Conservation (phyloP, 192 early-diverging fungal genomes). For the Dimargaris verticillata region DNA sequence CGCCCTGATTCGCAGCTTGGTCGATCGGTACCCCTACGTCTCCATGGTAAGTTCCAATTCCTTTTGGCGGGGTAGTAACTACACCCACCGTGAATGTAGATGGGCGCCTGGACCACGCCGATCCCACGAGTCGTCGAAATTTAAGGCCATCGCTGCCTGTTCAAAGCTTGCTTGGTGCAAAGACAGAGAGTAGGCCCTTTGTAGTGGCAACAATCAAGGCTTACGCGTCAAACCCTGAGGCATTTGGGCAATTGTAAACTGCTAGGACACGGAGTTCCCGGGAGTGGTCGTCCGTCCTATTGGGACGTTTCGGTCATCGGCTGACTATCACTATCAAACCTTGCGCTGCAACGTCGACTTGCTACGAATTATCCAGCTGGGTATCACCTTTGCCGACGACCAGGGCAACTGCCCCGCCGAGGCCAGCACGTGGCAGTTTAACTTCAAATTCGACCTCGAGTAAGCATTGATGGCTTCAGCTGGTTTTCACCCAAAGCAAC, state of each 20-base stretch:
- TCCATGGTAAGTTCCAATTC: constrained; percentile 63
- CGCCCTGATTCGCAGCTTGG: constrained; percentile 62
- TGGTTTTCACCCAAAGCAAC: too few relatives aligned
- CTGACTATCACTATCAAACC: constrained; percentile 97
- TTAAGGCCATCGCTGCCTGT: background rate
- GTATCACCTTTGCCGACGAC: constrained; percentile 84
- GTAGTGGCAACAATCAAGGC: background rate
- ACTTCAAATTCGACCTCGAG: constrained; percentile 91
- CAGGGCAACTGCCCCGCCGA: constrained; percentile 70
- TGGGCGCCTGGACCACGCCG: background rate
- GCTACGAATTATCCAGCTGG: constrained; percentile 94
- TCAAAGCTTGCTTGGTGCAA: background rate
- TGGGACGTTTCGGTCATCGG: constrained; percentile 83
- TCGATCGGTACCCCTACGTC: constrained; percentile 84
- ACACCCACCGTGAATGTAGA: background rate
- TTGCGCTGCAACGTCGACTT: constrained; percentile 95
- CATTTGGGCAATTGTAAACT: background rate
- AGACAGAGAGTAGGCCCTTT: background rate
- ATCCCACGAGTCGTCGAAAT: background rate
- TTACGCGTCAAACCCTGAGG: background rate
- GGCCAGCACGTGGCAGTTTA: constrained; percentile 95
- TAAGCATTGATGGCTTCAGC: too few relatives aligned
- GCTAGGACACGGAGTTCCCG: constrained; percentile 94
- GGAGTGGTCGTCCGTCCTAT: constrained; percentile 98
- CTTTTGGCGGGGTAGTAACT: constrained; percentile 2